Percentiles rank a stretch among this genome's conserved stretches.
Evolutionary conservation across 306 rosid genomes (phyloP).

Genomic region (Senna siamea): DNA sequence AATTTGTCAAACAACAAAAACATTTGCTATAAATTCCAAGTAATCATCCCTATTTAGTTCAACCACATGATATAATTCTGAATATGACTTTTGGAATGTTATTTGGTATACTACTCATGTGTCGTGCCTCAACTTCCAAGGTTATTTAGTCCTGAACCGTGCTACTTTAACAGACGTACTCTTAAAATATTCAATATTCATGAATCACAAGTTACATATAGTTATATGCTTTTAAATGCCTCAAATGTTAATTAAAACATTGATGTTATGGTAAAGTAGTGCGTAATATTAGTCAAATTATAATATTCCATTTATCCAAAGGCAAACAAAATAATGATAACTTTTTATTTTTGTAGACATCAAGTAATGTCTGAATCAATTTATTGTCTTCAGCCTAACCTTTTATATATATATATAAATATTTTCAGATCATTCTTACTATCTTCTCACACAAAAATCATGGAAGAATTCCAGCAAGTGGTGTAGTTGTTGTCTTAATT

Average conservation of each 20-base stretch:
- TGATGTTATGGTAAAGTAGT: neutral
- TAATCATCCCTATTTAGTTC: neutral
- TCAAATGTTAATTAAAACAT: neutral
- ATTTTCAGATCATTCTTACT: too few species aligned
- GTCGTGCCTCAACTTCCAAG: neutral
- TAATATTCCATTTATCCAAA: neutral
- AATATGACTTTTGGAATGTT: neutral
- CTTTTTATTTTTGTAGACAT: neutral
- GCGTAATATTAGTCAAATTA: neutral
- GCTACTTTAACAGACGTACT: neutral
- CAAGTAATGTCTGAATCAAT: too few species aligned
- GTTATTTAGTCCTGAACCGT: neutral
- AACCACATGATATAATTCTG: neutral
- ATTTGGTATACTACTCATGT: neutral
- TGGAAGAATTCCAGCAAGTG: neutral
- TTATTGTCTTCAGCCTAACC: too few species aligned
- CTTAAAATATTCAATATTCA: neutral
- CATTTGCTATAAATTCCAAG: too few species aligned
- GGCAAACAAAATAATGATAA: neutral
- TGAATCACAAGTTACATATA: neutral
- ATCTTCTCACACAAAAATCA: neutral
- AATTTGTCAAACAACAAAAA: too few species aligned
- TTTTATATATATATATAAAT: too few species aligned
- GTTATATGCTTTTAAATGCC: neutral
- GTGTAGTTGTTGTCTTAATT: neutral